Evolutionary conservation across 129 eudicot genomes (phyloP), one percentile per base, ranked within the genome.

Genomic region (Pseudognaphalium luteoalbum): DNA sequence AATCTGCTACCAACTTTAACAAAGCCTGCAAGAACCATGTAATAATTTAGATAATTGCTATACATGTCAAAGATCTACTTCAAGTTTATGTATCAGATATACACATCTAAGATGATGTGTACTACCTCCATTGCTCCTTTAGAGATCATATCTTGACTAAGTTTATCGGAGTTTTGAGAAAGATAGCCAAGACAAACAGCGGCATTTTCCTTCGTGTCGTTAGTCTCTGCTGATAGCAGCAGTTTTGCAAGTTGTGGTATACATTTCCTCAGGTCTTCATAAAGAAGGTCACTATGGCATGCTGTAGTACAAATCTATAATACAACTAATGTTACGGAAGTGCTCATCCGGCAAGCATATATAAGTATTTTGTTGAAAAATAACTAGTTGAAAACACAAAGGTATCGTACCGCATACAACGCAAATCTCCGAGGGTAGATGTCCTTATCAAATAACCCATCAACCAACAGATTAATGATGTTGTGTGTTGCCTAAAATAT

Each of bases 171-270:
- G 78, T 91, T 84, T 44, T 97, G 97, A 32, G 89, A 96, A 7
- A 94, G 93, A 77, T 94, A 91, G 76, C 98, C 91, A 22, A 91
- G 88, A 69, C 96, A 97, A 54, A 97, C 97, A 1, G 97, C 91
- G 71, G 98, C 97, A 73, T 91, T 94, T 50, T 96, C 83, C 81
- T 94, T 94, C 56, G 96, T 91, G 83, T 87, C 88, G 84, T 94
- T 97, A 34, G 37, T 30, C 83, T 91, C 97, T 1, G 87, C 76
- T 16, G 97, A 86, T 61, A 89, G 83, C 81, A 93, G 81, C 88
- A 93, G 66, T n/a, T 76, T 87, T 21, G 89, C 88, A 19, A 93
- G 91, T 81, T 91, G 97, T 42, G 97, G 96, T 63, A 93, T 89
- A 32, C 93, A 90, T 69, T 88, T 85, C 72, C 84, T 81, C 32